Evolutionary conservation across 164 flowering plant species (phyloP), one percentile per base, ranked within the genome.

Genomic region (Hamamelis virginiana): DNA sequence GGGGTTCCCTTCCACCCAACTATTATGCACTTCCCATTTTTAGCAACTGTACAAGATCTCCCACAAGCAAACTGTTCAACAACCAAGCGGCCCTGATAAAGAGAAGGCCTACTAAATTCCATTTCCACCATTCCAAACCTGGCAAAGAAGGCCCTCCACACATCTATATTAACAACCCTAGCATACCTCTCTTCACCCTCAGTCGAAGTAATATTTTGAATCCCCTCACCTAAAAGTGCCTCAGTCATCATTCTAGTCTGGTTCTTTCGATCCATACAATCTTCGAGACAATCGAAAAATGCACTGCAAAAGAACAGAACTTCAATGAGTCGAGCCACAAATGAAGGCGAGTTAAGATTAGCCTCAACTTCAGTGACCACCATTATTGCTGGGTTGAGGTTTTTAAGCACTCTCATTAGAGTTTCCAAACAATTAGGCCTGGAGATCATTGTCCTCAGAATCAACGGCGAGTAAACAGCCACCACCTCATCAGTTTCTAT

Each of bases 1-100:
- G 82, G 82, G 8, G 86, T 78, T 25, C 82, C 84, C 27, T 79
- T 83, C 86, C 86, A 83, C n/a, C 82, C 81, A 62, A 78, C 67
- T 25, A 78, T 33, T 0, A 80, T 19, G 22, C 78, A 64, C 47
- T 78, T 76, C 52, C 79, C 79, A 66, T 72, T 59, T 55, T 23
- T 64, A 0, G 68, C 77, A 14, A 76, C 56, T 8, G 55, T 76
- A 46, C 78, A 80, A 27, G 18, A 71, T 18, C 43, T 46, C 9
- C 62, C 69, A 21, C 68, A 55, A 43, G 68, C 53, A 51, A 75
- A 75, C 69, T 55, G 13, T 19, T 78, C 67, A 0, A 66, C 8
- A 18, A 83, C 70, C 70, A 80, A 51, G 25, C 59, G 64, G 14
- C 78, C 86, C 58, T 80, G 86, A 51, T 70, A 68, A 11, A 63